Percentiles rank a stretch among this genome's conserved stretches.
phyloP scores from a whole-genome alignment of 768 basidiomycete species.

The Kwoniella mangroviensis region DNA sequence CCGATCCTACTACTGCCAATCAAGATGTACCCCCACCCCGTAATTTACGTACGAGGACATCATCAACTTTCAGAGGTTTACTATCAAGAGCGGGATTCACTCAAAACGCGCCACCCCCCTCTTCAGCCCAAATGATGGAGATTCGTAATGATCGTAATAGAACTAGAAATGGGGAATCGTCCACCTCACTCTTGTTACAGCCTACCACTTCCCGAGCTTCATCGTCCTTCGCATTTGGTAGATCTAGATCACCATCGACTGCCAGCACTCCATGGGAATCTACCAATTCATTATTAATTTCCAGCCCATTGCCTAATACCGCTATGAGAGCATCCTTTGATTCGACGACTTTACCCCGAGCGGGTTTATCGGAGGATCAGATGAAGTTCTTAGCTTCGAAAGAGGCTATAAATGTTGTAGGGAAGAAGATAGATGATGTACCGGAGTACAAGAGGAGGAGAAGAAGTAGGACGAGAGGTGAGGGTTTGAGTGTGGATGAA shows the following conservation, averaged over 20 bases:
- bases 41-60: constrained; percentile 24
- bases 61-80: constrained; percentile 40
- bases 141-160: background rate
- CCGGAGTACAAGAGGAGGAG: constrained; percentile 27
- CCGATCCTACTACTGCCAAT: background rate
- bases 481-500: background rate
- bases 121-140: constrained; percentile 15
- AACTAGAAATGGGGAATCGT: background rate
- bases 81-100: constrained; percentile 34
- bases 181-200: constrained; percentile 38
- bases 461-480: constrained; percentile 6
- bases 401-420: constrained; percentile 35
- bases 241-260: constrained; percentile 15
- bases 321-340: constrained; percentile 45
- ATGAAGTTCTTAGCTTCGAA: constrained; percentile 38
- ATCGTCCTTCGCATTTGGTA: background rate
- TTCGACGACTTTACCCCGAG: constrained; percentile 28
- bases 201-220: constrained; percentile 39
- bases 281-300: constrained; percentile 34
- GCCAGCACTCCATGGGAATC: constrained; percentile 40
- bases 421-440: constrained; percentile 31
- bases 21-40: constrained; percentile 29
- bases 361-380: constrained; percentile 42
- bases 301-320: constrained; percentile 42
- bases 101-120: background rate